Evolutionary conservation across 805 yeast genomes (phyloP), one percentile per base, ranked within the genome.

Genomic region (Candida suzukii): DNA sequence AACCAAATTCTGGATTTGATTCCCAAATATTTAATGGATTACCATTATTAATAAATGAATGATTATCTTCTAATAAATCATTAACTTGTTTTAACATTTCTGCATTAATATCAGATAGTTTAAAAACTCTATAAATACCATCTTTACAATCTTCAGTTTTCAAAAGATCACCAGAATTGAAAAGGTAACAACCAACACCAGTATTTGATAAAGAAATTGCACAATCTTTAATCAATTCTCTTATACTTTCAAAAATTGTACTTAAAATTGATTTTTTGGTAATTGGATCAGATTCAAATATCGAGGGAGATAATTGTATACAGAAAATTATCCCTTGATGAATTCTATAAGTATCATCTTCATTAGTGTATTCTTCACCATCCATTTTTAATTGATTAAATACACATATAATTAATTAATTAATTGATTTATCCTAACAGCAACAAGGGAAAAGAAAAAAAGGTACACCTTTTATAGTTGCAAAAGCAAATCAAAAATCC

Each of bases 111-210:
- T 75, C 80, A 39, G 66, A 64, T 29, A 84, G 59, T 2, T 71
- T 64, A 46, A 83, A 69, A 13, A 83, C 51, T 41, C 67, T 67
- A 43, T 65, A 60, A 3, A 83, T 63, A 0, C 82, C 78, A 13
- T 53, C 46, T n/a, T 63, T 57, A 39, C 60, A 49, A 24, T 59
- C 61, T 22, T 53, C 25, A n/a, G 35, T 0, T 69, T 61, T 41
- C 41, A 64, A 32, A n/a, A n/a, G n/a, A n/a, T n/a, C n/a, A 39
- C 47, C 51, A 58, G 74, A 73, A 53, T 74, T 77, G 60, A 74
- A 77, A 14, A 83, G 54, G 51, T 80, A 75, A 37, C 88, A 74
- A 0, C 96, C 97, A 21, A 87, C 65, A 0, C 87, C 90, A 1
- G 91, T 82, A 35, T 69, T 67, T 1, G 88, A 86, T 30, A 76